Conservation (phyloP, 257 asterid species). For the Solanum chiquidenum region DNA sequence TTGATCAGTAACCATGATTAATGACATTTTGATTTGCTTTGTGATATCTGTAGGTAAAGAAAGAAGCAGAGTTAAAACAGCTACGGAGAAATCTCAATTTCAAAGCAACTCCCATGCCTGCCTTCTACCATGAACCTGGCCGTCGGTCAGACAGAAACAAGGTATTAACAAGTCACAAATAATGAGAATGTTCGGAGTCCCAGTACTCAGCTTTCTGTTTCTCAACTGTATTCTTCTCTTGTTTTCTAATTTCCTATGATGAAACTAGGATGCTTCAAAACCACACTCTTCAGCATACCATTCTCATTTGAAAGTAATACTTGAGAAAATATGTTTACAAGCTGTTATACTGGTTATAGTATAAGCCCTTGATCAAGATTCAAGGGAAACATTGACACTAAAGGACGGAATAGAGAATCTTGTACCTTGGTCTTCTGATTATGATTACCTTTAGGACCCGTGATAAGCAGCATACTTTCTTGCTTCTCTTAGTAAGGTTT, state of each 20-base stretch:
- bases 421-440: background rate
- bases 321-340: background rate
- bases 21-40: background rate
- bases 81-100: conserved; percentile 49
- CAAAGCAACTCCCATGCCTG: conserved; percentile 73
- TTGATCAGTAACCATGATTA: background rate
- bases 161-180: conserved; percentile 19
- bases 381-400: background rate
- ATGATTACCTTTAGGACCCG: background rate
- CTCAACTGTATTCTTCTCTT: background rate
- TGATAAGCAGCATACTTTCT: background rate
- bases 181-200: background rate
- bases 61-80: conserved; percentile 47
- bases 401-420: background rate
- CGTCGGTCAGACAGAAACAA: conserved; percentile 28
- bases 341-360: background rate
- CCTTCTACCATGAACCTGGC: conserved; percentile 35
- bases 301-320: background rate
- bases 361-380: background rate
- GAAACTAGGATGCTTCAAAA: background rate
- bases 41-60: conserved; percentile 38
- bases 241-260: background rate
- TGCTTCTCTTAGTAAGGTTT: background rate
- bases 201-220: background rate
- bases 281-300: background rate